Conservation (phyloP, 2,329 filamentous ascomycete genomes). For the Beauveria sp. region DNA sequence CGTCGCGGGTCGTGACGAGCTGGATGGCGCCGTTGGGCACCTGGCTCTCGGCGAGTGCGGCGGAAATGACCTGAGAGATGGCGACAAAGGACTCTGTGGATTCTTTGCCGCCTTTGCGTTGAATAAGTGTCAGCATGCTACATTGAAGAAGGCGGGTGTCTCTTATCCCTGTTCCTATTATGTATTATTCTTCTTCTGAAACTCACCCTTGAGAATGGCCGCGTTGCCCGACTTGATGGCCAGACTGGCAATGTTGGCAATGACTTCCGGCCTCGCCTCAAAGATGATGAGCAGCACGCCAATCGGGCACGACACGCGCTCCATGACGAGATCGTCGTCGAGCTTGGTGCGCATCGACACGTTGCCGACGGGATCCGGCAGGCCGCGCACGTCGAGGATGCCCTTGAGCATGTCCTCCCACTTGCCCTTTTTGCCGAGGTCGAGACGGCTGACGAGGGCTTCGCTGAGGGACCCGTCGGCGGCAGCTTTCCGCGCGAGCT, state of each 20-base stretch:
- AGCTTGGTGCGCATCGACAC: conserved; percentile 76
- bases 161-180: background rate
- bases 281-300: conserved; percentile 98
- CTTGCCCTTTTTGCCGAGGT: conserved; percentile 80
- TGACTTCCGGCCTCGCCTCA: conserved; percentile 93
- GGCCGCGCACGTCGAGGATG: conserved; percentile 75
- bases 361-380: conserved; percentile 85
- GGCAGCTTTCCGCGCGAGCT: conserved; percentile 64
- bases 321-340: conserved; percentile 77
- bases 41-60: conserved; percentile 61
- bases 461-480: conserved; percentile 68
- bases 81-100: conserved; percentile 91
- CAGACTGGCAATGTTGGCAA: conserved; percentile 93
- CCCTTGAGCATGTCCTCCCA: conserved; percentile 98
- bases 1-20: conserved; percentile 87
- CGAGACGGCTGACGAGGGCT: conserved; percentile 80
- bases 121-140: background rate
- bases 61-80: conserved; percentile 78
- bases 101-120: conserved; percentile 66
- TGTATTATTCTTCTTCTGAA: background rate
- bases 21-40: conserved; percentile 87
- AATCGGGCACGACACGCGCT: conserved; percentile 88
- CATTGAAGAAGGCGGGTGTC: background rate
- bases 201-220: conserved; percentile 78
- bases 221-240: conserved; percentile 97